A percentile compares a stretch with the other conserved stretches of the same genome.
Evolutionary conservation across 768 basidiomycete species (phyloP).

Genomic region (Calocera viscosa): DNA sequence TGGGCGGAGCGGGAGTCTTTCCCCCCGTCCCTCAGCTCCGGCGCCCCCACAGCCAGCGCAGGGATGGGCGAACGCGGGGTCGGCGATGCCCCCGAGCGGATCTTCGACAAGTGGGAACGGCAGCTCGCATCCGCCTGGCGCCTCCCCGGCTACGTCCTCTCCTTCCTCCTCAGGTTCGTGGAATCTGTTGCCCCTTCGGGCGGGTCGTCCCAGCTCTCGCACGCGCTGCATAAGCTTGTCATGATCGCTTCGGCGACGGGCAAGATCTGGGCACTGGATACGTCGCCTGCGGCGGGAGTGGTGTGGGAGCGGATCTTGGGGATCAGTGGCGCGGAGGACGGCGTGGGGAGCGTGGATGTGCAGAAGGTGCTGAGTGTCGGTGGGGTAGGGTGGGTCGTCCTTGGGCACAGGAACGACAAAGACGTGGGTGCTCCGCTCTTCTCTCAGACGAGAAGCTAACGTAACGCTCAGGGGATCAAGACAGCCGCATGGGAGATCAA

Average conservation of each 20-base stretch:
- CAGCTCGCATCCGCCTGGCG: constrained; percentile 53
- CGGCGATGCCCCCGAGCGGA: constrained; percentile 21
- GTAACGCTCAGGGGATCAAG: not conserved
- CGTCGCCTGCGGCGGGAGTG: constrained; percentile 55
- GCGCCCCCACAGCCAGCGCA: no score
- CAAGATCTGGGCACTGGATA: constrained; percentile 68
- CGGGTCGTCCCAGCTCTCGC: constrained; percentile 31
- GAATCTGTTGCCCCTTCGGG: constrained; percentile 15
- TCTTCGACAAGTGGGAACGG: constrained; percentile 39
- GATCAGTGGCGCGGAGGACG: constrained; percentile 43
- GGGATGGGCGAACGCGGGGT: constrained; percentile 29
- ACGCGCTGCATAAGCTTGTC: constrained; percentile 71
- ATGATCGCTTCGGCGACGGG: constrained; percentile 58
- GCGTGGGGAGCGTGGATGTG: constrained; percentile 9
- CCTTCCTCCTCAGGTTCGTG: constrained; percentile 58
- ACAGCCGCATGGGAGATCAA: not conserved
- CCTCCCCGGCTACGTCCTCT: constrained; percentile 54
- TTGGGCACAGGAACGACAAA: constrained; percentile 22
- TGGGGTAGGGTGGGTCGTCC: constrained; percentile 17
- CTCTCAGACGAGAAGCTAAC: not conserved
- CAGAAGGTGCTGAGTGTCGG: not conserved
- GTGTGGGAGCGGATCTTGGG: constrained; percentile 74
- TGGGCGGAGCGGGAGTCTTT: constrained; percentile 74
- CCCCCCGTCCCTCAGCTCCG: no score
- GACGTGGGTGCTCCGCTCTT: constrained; percentile 11